These are phyloP conservation scores for Blastocystis hominis DNA, from an alignment of 352 stramenopile species.

Conservation along the genomic window DNA sequence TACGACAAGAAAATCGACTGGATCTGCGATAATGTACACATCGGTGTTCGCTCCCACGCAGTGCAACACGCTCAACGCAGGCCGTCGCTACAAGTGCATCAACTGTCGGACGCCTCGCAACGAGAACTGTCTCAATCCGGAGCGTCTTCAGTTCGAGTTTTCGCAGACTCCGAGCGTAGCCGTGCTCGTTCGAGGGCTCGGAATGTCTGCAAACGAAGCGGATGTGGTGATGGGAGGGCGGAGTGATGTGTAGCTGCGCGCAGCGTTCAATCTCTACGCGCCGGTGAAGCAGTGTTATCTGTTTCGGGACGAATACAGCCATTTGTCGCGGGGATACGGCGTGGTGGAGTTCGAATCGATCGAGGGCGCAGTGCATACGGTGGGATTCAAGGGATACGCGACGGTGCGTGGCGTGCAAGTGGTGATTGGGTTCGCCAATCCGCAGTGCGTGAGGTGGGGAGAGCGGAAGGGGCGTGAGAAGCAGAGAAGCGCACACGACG, in stretches of 20 bases:
- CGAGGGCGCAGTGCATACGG: not conserved
- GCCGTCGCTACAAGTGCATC: not conserved
- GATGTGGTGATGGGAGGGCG: not conserved
- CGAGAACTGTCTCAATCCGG: not conserved
- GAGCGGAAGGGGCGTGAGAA: not conserved
- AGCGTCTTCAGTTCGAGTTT: constrained; percentile 31
- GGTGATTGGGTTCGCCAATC: constrained; percentile 16
- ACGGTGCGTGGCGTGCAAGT: constrained; percentile 24
- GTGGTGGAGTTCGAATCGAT: constrained; percentile 41
- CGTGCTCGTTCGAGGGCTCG: not conserved
- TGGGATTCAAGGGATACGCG: not conserved
- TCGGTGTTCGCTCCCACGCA: not conserved
- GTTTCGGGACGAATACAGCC: constrained; percentile 28
- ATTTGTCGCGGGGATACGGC: constrained; percentile 22
- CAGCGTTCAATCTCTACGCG: constrained; percentile 5
- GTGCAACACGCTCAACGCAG: constrained; percentile 1
- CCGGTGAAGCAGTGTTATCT: not conserved
- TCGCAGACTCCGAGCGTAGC: not conserved
- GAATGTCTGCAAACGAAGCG: not conserved
- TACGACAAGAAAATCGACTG: constrained; percentile 34
- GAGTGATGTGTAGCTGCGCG: not conserved
- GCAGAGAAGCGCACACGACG: not conserved
- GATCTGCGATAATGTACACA: constrained; percentile 3
- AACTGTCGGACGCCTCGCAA: not conserved
- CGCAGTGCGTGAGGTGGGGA: not conserved